Percentiles rank a stretch among this genome's conserved stretches.
phyloP scores from a whole-genome alignment of 2,329 filamentous ascomycete genomes.

The Scleromitrula shiraiana region DNA sequence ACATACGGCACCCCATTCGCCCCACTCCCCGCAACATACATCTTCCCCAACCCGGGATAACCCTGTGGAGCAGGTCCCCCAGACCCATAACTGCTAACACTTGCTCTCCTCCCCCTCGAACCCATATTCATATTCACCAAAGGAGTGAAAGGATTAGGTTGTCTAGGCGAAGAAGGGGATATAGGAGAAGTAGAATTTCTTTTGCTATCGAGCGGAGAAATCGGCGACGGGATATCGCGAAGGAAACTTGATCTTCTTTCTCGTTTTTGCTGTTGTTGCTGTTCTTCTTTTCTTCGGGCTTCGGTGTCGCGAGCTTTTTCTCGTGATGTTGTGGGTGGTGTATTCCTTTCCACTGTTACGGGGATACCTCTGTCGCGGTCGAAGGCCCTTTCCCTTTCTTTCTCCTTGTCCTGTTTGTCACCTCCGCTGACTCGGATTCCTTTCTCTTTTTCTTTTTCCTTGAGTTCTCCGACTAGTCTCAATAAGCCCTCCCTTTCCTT shows the following conservation, averaged over 20 bases:
- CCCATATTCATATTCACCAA: neutral
- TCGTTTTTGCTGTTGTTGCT: neutral
- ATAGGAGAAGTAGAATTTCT: neutral
- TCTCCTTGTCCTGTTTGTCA: neutral
- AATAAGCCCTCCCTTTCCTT: conserved; percentile 1
- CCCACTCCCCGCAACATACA: neutral
- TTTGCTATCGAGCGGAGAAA: neutral
- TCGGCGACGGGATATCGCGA: neutral
- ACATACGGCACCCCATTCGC: conserved; percentile 1
- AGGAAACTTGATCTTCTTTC: conserved; percentile 1
- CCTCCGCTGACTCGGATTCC: neutral
- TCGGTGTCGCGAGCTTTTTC: neutral
- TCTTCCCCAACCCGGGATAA: neutral
- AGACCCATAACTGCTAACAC: conserved; percentile 2
- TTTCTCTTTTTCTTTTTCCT: neutral
- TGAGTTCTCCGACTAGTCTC: neutral
- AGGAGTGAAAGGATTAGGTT: neutral
- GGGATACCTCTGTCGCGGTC: no score
- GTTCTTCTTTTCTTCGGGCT: neutral
- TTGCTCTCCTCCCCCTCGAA: neutral
- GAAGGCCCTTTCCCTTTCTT: neutral
- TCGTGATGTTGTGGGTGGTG: neutral
- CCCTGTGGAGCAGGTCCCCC: neutral
- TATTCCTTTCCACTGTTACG: neutral
- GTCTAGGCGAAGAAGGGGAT: neutral